Percentiles rank a stretch among this genome's conserved stretches.
Evolutionary conservation across 2,329 filamentous ascomycete species (phyloP).

Genomic region (Trichoderma sp.): DNA sequence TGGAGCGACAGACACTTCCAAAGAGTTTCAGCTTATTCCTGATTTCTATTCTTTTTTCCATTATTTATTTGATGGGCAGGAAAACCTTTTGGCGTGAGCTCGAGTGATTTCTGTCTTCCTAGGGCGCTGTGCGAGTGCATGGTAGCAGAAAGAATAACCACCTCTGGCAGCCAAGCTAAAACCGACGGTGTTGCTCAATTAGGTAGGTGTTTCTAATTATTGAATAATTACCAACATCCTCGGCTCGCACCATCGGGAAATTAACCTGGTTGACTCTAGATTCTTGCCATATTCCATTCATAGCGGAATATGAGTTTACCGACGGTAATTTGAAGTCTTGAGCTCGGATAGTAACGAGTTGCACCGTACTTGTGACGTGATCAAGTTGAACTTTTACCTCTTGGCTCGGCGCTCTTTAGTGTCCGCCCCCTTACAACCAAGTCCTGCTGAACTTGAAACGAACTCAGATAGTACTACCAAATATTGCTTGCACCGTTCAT

Average conservation of each 20-base stretch:
- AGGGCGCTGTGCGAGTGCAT: background rate
- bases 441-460: background rate
- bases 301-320: background rate
- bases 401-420: background rate
- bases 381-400: background rate
- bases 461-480: background rate
- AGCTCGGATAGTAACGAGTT: background rate
- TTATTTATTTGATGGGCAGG: background rate
- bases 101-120: background rate
- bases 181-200: conserved; percentile 2
- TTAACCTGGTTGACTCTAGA: background rate
- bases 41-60: background rate
- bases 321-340: background rate
- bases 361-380: background rate
- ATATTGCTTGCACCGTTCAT: background rate
- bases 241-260: background rate
- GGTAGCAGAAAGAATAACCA: background rate
- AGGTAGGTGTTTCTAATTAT: conserved; percentile 7
- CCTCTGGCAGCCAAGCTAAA: background rate
- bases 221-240: background rate
- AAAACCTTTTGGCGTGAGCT: background rate
- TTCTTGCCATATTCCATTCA: background rate
- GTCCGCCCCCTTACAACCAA: background rate
- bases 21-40: background rate
- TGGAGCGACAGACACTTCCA: background rate